Evolutionary conservation across 257 asterid species (phyloP).

Genomic region (Solanum appendiculatum): DNA sequence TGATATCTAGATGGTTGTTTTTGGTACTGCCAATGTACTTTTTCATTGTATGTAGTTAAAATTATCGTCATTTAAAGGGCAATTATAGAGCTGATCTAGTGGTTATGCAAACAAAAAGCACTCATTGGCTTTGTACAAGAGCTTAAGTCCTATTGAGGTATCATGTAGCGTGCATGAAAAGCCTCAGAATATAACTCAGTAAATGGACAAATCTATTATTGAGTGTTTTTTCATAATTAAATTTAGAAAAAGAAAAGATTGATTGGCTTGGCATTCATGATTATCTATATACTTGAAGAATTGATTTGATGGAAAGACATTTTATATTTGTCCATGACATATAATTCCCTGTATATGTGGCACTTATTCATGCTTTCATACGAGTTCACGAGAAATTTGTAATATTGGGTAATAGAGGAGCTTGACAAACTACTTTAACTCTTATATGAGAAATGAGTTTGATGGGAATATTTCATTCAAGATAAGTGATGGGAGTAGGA

Average conservation of each 20-base stretch:
- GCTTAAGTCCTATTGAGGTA: not conserved
- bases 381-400: not conserved
- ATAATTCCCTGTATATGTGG: not conserved
- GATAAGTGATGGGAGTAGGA: not conserved
- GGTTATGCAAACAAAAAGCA: not conserved
- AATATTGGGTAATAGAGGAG: not conserved
- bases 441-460: not conserved
- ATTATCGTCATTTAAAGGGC: not conserved
- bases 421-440: not conserved
- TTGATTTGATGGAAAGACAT: not conserved
- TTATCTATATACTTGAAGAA: not conserved
- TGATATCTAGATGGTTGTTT: constrained; percentile 4
- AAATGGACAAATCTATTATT: not conserved
- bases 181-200: not conserved
- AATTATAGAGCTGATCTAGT: not conserved
- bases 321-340: not conserved
- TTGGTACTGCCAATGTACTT: not conserved
- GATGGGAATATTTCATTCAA: not conserved
- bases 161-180: not conserved
- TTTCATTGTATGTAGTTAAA: not conserved
- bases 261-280: not conserved
- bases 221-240: not conserved
- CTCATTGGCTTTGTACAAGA: not conserved
- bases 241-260: not conserved
- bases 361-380: not conserved